phyloP scores from a whole-genome alignment of 1,139 yeast genomes.

The Groenewaldozyma sp. region DNA sequence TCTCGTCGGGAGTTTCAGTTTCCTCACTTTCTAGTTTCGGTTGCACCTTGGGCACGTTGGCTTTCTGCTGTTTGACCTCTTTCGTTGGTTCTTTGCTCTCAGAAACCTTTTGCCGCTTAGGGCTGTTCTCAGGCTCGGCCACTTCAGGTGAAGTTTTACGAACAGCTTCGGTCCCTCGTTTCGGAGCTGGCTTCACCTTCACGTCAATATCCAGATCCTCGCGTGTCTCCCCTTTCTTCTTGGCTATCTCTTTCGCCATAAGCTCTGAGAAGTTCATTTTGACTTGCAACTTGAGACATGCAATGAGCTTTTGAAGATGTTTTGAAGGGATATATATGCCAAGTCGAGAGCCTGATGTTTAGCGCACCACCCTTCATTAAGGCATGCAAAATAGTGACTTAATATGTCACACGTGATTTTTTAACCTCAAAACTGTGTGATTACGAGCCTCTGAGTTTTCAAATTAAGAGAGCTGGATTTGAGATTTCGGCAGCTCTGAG shows the following conservation, averaged over 20 bases:
- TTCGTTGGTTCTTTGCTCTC: not conserved
- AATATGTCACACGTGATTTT: too few relatives aligned
- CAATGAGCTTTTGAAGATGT: not conserved
- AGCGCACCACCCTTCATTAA: too few relatives aligned
- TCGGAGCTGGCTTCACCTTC: constrained; percentile 13
- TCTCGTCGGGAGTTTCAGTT: constrained; percentile 33
- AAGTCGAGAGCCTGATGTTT: too few relatives aligned
- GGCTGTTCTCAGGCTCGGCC: constrained; percentile 23
- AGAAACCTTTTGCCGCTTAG: constrained; percentile 16
- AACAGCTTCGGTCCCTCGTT: too few relatives aligned
- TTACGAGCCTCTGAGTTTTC: too few relatives aligned
- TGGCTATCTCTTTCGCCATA: constrained; percentile 26
- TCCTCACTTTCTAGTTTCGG: constrained; percentile 18
- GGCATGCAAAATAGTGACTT: too few relatives aligned
- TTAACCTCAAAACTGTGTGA: too few relatives aligned
- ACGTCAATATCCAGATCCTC: constrained; percentile 6
- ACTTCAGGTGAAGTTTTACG: constrained; percentile 25
- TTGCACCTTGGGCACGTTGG: constrained; percentile 24
- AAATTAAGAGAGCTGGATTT: too few relatives aligned
- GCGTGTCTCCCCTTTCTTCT: constrained; percentile 21
- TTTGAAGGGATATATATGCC: not conserved
- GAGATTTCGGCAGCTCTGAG: too few relatives aligned
- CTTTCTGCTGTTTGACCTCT: constrained; percentile 20
- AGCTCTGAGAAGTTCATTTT: constrained; percentile 28
- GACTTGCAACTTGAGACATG: not conserved